Evolutionary conservation across 345 rosid genomes (phyloP).

Genomic region (Atalantia buxifolia): DNA sequence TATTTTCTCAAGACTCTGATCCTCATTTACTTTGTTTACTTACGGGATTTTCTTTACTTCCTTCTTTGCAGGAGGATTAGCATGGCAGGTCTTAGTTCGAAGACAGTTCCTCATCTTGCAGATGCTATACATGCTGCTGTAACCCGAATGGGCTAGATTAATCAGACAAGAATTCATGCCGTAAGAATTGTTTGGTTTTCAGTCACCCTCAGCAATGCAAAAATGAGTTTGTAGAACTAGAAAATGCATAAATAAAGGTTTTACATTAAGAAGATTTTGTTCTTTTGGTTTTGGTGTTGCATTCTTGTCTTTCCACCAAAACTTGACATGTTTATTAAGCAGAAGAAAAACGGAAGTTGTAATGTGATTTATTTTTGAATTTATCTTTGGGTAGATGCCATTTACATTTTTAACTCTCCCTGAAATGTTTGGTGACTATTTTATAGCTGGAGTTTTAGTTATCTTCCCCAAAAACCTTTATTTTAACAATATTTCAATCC

Average conservation of each 20-base stretch:
- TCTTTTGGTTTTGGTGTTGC: neutral
- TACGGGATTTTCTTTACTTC: neutral
- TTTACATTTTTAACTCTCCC: neutral
- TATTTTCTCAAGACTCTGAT: neutral
- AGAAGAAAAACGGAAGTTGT: neutral
- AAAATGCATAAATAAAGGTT: neutral
- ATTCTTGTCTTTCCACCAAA: neutral
- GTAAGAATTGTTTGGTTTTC: neutral
- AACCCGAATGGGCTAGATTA: constrained; percentile 26
- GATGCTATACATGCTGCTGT: constrained; percentile 77
- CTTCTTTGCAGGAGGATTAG: constrained; percentile 68
- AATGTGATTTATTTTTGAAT: neutral
- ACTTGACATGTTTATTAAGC: neutral
- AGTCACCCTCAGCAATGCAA: neutral
- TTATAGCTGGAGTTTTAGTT: too few relatives aligned
- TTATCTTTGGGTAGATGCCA: neutral
- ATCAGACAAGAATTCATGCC: neutral
- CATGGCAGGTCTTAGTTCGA: constrained; percentile 70
- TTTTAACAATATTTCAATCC: too few relatives aligned
- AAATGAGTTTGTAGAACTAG: neutral
- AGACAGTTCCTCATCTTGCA: constrained; percentile 60
- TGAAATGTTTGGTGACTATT: neutral
- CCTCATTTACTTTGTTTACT: neutral
- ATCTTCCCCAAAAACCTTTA: too few relatives aligned
- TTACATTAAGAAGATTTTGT: neutral